phyloP scores from a whole-genome alignment of 2,329 filamentous ascomycete genomes.

The Hirsutella rhossiliensis region DNA sequence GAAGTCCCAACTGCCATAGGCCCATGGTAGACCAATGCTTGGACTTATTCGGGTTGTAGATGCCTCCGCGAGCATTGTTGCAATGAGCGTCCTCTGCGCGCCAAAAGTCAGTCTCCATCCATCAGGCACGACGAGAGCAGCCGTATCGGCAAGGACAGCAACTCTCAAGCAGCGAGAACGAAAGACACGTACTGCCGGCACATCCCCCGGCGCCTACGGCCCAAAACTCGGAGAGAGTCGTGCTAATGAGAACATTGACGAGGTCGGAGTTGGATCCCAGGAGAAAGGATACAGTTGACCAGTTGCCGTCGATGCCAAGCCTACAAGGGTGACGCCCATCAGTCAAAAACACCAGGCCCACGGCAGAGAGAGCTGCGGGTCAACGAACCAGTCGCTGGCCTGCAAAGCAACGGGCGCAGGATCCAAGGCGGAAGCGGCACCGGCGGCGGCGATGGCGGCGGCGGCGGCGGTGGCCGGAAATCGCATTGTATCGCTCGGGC shows the following conservation, averaged over 20 bases:
- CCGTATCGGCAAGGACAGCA: too few species aligned
- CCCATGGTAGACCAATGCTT: constrained; percentile 47
- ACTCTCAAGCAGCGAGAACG: too few species aligned
- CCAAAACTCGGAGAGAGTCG: constrained; percentile 60
- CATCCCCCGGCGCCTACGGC: constrained; percentile 49
- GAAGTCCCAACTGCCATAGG: constrained; percentile 46
- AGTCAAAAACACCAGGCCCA: not conserved
- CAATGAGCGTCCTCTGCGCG: constrained; percentile 37
- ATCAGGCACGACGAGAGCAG: not conserved
- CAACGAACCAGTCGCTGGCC: constrained; percentile 10
- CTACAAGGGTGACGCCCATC: constrained; percentile 17
- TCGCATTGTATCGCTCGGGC: constrained; percentile 6
- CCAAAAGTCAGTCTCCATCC: constrained; percentile 7
- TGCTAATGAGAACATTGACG: constrained; percentile 42
- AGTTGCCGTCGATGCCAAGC: constrained; percentile 56
- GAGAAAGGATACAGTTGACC: constrained; percentile 54
- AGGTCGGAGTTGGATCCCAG: constrained; percentile 27
- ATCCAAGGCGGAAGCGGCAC: constrained; percentile 2
- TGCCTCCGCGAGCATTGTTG: constrained; percentile 40
- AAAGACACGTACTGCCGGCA: constrained; percentile 26
- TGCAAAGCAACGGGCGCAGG: constrained; percentile 10
- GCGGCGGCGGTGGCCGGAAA: constrained; percentile 1
- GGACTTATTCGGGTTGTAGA: constrained; percentile 43
- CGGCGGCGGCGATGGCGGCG: constrained; percentile 4
- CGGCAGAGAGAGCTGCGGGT: too few species aligned